Conservation (phyloP, 495 filamentous ascomycete species). For the Neurospora tetraspora region DNA sequence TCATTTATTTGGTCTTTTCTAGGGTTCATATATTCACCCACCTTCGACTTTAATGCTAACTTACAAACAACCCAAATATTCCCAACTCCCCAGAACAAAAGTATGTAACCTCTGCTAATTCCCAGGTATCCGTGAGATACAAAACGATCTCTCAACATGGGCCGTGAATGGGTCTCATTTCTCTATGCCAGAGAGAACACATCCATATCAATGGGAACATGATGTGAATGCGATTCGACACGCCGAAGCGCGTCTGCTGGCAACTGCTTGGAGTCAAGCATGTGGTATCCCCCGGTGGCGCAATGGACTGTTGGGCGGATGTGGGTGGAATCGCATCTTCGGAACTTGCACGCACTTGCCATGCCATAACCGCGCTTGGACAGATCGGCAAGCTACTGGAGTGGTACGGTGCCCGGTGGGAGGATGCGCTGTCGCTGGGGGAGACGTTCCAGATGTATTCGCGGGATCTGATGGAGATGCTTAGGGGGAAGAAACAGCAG, state of each 20-base stretch:
- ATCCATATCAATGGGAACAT: slow-evolving; percentile 20
- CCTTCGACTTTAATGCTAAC: neutral
- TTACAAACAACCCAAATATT: neutral
- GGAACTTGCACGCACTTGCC: neutral
- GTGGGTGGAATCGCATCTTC: neutral
- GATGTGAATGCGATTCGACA: slow-evolving; percentile 23
- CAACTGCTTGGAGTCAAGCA: slow-evolving; percentile 4
- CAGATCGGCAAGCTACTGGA: slow-evolving; percentile 33
- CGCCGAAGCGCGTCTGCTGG: slow-evolving; percentile 19
- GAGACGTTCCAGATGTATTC: slow-evolving; percentile 35
- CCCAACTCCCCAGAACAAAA: neutral
- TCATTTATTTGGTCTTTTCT: neutral
- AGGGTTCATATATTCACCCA: neutral
- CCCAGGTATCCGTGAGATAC: slow-evolving; percentile 20
- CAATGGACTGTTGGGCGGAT: neutral
- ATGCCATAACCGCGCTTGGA: slow-evolving; percentile 23
- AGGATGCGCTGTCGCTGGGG: slow-evolving; percentile 31
- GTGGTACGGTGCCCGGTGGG: slow-evolving; percentile 42
- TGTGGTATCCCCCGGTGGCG: neutral
- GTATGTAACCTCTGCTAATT: slow-evolving; percentile 31
- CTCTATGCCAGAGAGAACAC: slow-evolving; percentile 31
- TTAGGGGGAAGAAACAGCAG: slow-evolving; percentile 18
- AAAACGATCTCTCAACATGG: slow-evolving; percentile 25
- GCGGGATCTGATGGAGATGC: slow-evolving; percentile 21
- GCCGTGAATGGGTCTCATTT: slow-evolving; percentile 25